Base-by-base conservation (phyloP, 139 green algal species). In the Coccomyxa sp. region DNA sequence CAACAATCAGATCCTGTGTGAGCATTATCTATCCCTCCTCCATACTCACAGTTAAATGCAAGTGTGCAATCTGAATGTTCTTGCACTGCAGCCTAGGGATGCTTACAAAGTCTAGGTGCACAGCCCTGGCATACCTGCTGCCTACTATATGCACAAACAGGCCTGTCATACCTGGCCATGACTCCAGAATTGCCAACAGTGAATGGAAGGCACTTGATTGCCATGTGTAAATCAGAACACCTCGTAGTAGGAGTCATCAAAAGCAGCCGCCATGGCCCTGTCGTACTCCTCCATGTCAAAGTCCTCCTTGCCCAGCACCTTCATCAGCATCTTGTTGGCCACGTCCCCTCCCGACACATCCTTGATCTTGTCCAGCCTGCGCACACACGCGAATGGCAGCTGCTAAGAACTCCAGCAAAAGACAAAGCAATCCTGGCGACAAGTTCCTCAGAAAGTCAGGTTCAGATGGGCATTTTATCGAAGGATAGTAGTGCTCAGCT, bases 271-370 rank as follows among this genome's bases (percentile, higher is more conserved):
- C 96, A 99, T 99, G 66, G 92, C 88, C 31, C 79, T 84, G 90
- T 99, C 96, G 88, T 96, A 96, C 80, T 93, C 93, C 38, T 94
- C 96, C 0, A 94, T 93, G 83, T 99, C 95, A 85, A 98, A 99
- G 57, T 99, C 96, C 4, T 89, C 93, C 23, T 45, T 67, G 16
- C 95, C 92, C 77, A 98, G 85, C 63, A 97, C 87, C 16, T 90
- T 84, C 21, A 93, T 87, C 21, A 95, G 82, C 30, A 88, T 71
- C 30, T 77, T 68, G 58, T 81, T 68, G 58, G 67, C 82, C 18
- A 88, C 86, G 0, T 81, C 85, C n/a, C 76, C 71, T 71, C 92
- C 92, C 18, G 90, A 89, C 81, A 95, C 86, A 16, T 87, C 79
- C n/a, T 87, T 82, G 30, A 97, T 81, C 84, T 91, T 84, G 51